These are phyloP conservation scores for Cerrena zonata DNA, from an alignment of 1,284 basidiomycete species.

Conservation along the genomic window DNA sequence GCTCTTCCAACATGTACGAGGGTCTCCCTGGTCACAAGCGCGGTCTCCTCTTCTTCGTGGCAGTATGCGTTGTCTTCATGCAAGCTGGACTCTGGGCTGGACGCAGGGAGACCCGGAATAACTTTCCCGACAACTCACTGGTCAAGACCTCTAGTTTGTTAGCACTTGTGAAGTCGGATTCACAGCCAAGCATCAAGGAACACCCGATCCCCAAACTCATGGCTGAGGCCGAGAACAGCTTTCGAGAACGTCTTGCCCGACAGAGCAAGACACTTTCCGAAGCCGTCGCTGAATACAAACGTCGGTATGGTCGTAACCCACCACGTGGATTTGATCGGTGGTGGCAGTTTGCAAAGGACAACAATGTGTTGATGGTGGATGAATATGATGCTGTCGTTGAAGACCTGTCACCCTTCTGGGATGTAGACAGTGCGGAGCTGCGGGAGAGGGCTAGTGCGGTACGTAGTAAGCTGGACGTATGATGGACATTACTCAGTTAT, in stretches of 20 bases:
- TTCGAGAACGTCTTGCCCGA: constrained; percentile 54
- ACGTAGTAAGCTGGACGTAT: constrained; percentile 17
- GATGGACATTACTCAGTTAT: background rate
- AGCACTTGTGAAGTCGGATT: constrained; percentile 17
- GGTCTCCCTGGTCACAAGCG: constrained; percentile 26
- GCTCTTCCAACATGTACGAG: constrained; percentile 22
- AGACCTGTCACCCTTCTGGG: constrained; percentile 80
- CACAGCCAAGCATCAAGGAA: constrained; percentile 26
- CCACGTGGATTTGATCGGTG: constrained; percentile 86
- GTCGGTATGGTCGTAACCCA: constrained; percentile 72
- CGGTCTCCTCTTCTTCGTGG: constrained; percentile 40
- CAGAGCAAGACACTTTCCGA: constrained; percentile 74
- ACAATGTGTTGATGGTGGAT: constrained; percentile 78
- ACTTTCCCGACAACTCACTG: constrained; percentile 23
- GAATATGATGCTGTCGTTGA: constrained; percentile 82
- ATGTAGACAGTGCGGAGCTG: constrained; percentile 67
- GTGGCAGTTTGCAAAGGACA: constrained; percentile 75
- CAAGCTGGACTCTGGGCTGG: constrained; percentile 50
- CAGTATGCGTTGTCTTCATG: constrained; percentile 49
- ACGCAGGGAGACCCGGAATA: constrained; percentile 21
- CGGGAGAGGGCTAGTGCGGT: constrained; percentile 68
- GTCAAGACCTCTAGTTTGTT: constrained; percentile 16
- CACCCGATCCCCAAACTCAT: constrained; percentile 84
- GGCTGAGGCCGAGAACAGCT: constrained; percentile 67
- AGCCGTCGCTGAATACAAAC: constrained; percentile 75